phyloP scores from a whole-genome alignment of 257 asterid species.

The Solanum lycopersicoides region DNA sequence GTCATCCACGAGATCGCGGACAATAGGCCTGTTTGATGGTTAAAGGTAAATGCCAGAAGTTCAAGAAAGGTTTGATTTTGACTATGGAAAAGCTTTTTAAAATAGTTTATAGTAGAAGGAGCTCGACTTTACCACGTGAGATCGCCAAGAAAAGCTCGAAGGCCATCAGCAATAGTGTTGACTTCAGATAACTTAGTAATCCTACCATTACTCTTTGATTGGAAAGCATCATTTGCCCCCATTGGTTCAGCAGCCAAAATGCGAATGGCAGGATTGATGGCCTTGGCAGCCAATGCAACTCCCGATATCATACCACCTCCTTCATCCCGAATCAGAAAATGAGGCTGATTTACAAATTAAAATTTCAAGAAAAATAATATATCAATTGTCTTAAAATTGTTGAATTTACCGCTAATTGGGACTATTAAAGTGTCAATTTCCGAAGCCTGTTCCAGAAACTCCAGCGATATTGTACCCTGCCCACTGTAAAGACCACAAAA shows the following conservation, averaged over 20 bases:
- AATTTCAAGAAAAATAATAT: background rate
- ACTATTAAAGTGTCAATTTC: constrained; percentile 65
- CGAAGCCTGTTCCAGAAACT: constrained; percentile 74
- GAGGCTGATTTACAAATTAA: background rate
- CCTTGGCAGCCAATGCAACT: constrained; percentile 78
- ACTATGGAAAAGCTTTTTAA: background rate
- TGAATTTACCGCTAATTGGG: constrained; percentile 63
- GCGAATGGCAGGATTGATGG: constrained; percentile 60
- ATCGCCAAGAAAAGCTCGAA: constrained; percentile 77
- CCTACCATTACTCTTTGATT: constrained; percentile 47
- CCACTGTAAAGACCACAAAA: constrained; percentile 38
- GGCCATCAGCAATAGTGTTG: constrained; percentile 87
- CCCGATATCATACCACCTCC: constrained; percentile 95
- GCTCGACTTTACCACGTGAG: constrained; percentile 58
- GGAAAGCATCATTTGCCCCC: constrained; percentile 89
- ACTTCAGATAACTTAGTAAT: constrained; percentile 58
- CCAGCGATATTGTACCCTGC: constrained; percentile 78
- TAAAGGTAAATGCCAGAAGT: background rate
- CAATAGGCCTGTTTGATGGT: constrained; percentile 57
- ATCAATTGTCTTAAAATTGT: background rate
- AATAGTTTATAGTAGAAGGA: background rate
- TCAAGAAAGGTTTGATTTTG: background rate
- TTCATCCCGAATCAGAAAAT: constrained; percentile 7
- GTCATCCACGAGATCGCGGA: constrained; percentile 81
- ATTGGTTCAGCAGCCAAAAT: constrained; percentile 83